Evolutionary conservation across 2,329 filamentous ascomycete species (phyloP).

Genomic region (Helotiales sp.): DNA sequence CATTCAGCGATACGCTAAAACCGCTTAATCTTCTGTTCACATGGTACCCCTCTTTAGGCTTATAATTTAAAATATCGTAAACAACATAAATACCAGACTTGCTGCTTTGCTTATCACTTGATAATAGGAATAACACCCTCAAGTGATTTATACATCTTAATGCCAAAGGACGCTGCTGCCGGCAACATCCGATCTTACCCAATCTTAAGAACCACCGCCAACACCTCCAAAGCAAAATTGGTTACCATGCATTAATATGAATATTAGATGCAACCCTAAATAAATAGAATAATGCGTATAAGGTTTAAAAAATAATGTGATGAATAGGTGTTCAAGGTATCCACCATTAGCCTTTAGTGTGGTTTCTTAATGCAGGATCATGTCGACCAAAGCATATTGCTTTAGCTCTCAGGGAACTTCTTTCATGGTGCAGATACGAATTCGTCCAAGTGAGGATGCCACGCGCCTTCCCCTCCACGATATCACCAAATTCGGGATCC

Average conservation of each 20-base stretch:
- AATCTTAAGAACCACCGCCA: background rate
- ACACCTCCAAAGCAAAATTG: background rate
- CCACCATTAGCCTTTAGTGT: background rate
- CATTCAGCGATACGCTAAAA: background rate
- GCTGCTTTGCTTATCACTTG: no score
- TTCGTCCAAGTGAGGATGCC: no score
- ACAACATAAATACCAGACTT: no score
- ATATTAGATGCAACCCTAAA: background rate
- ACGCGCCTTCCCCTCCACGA: background rate
- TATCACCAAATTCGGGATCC: background rate
- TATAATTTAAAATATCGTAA: no score
- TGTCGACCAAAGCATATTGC: background rate
- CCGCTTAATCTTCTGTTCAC: background rate
- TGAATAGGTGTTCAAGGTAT: background rate
- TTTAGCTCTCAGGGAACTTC: background rate
- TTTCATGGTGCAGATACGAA: no score
- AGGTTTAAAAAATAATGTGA: no score
- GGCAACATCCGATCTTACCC: background rate
- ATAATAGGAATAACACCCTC: no score
- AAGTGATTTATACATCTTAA: no score
- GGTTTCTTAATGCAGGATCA: background rate
- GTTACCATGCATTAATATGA: background rate
- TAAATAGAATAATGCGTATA: background rate
- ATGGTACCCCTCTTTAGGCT: no score
- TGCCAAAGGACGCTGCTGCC: no score